Evolutionary conservation across 2,329 filamentous ascomycete species (phyloP).

Genomic region (Geoglossum cookeanum): DNA sequence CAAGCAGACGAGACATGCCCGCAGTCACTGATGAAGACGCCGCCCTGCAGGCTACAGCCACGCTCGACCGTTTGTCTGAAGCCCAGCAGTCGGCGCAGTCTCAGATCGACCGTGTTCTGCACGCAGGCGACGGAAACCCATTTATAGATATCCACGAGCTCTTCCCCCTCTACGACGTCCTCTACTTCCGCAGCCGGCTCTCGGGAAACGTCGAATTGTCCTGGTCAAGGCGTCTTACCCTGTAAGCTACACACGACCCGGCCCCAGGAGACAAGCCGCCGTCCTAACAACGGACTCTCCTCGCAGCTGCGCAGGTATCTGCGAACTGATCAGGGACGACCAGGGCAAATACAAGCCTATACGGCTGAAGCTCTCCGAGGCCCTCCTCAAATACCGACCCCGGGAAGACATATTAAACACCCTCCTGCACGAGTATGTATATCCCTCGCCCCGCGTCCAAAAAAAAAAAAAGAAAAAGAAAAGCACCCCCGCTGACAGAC

Average conservation of each 20-base stretch:
- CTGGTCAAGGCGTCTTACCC: constrained; percentile 24
- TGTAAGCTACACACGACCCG: constrained; percentile 8
- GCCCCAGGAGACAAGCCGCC: background rate
- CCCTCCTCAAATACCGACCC: constrained; percentile 24
- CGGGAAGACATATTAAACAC: constrained; percentile 25
- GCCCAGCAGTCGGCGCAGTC: background rate
- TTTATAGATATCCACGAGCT: constrained; percentile 23
- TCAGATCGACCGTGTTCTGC: constrained; percentile 17
- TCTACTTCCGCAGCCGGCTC: constrained; percentile 25
- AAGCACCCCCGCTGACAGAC: background rate
- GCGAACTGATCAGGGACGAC: constrained; percentile 23
- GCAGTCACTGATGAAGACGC: background rate
- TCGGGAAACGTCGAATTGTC: constrained; percentile 21
- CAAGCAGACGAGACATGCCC: background rate
- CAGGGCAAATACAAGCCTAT: constrained; percentile 21
- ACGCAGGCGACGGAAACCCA: constrained; percentile 4
- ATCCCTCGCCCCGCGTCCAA: background rate
- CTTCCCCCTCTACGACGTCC: constrained; percentile 21
- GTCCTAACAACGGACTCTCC: background rate
- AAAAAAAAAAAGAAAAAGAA: background rate
- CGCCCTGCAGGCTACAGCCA: background rate
- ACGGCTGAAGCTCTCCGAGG: constrained; percentile 24
- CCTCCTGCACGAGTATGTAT: constrained; percentile 20
- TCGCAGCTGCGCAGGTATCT: constrained; percentile 23
- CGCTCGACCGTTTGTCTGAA: background rate